These are phyloP conservation scores for Globisporangium sylvaticum DNA, from an alignment of 352 stramenopile species.

Conservation along the genomic window DNA sequence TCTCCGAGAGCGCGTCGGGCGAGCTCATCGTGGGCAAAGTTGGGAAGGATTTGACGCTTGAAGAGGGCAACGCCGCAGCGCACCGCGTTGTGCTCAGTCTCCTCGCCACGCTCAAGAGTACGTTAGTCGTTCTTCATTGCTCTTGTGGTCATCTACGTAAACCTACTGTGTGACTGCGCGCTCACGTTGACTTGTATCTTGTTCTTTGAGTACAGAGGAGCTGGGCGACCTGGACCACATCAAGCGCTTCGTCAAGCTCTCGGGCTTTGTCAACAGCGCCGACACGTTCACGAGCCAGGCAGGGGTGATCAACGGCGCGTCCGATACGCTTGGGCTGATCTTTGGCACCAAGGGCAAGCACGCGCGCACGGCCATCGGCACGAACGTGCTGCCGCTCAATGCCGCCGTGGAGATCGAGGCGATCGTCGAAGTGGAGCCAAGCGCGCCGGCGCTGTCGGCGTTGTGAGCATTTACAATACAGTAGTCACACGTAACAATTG, in stretches of 20 bases:
- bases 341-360: slow-evolving; percentile 71
- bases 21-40: slow-evolving; percentile 83
- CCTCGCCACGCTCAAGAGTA: slow-evolving; percentile 80
- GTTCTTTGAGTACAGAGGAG: slow-evolving; percentile 26
- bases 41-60: slow-evolving; percentile 65
- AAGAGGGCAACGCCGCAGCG: slow-evolving; percentile 85
- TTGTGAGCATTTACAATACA: not conserved
- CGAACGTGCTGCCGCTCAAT: slow-evolving; percentile 91
- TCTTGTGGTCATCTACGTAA: too few relatives aligned
- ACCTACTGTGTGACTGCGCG: too few relatives aligned
- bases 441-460: not conserved
- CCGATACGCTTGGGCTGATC: slow-evolving; percentile 78
- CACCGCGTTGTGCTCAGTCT: slow-evolving; percentile 79
- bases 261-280: slow-evolving; percentile 92
- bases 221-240: slow-evolving; percentile 85
- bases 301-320: slow-evolving; percentile 90
- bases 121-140: slow-evolving; percentile 4
- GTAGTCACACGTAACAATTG: too few relatives aligned
- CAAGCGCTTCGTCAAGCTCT: slow-evolving; percentile 90
- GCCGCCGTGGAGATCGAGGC: slow-evolving; percentile 94
- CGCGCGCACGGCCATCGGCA: slow-evolving; percentile 90
- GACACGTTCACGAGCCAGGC: slow-evolving; percentile 84
- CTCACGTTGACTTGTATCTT: not conserved
- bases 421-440: slow-evolving; percentile 86
- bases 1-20: slow-evolving; percentile 40